Percentiles rank a stretch among this genome's conserved stretches.
Evolutionary conservation across 768 basidiomycete genomes (phyloP).

Genomic region (Lactarius evosmus): DNA sequence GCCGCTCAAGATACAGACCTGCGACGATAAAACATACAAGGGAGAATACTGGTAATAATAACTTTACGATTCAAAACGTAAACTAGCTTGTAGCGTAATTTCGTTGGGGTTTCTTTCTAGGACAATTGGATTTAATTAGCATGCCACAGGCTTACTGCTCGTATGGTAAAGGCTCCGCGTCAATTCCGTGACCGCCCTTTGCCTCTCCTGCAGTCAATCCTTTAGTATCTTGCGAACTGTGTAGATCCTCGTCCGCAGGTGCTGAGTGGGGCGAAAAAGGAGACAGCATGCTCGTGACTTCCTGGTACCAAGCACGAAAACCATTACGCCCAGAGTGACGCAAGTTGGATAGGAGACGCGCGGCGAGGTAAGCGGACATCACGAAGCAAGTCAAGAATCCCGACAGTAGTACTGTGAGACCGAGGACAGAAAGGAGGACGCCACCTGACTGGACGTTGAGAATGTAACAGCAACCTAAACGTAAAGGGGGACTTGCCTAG

Average conservation of each 20-base stretch:
- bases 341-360: constrained; percentile 14
- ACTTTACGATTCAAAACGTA: background rate
- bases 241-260: background rate
- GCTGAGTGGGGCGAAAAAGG: background rate
- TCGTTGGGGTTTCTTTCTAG: background rate
- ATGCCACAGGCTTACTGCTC: background rate
- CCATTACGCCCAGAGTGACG: constrained; percentile 17
- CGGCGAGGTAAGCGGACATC: constrained; percentile 13
- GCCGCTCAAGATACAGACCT: background rate
- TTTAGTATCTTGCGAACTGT: constrained; percentile 12
- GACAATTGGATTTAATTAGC: background rate
- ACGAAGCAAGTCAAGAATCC: constrained; percentile 18
- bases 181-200: background rate
- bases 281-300: constrained; percentile 9
- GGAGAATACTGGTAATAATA: background rate
- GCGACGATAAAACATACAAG: background rate
- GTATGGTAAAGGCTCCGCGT: background rate
- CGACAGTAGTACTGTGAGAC: constrained; percentile 21
- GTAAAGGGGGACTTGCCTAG: constrained; percentile 5
- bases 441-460: constrained; percentile 8
- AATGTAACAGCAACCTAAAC: background rate
- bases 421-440: constrained; percentile 18
- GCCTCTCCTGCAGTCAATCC: background rate
- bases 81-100: background rate
- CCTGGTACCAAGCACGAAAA: constrained; percentile 18